Conservation (phyloP, 768 basidiomycete genomes). For the Omphalotus guepiniiformis region DNA sequence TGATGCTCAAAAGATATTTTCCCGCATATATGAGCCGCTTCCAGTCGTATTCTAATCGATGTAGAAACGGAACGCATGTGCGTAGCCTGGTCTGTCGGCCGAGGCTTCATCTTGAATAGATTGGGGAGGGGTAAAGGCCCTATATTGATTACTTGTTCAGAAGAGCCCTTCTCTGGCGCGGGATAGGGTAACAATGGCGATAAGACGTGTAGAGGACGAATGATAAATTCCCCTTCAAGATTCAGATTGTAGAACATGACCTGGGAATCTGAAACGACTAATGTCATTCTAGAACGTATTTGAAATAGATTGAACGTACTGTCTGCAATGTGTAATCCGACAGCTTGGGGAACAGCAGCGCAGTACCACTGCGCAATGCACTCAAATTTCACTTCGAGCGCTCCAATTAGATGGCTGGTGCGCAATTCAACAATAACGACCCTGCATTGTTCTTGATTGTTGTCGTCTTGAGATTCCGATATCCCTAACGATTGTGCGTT, state of each 20-base stretch:
- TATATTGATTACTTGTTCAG: constrained; percentile 16
- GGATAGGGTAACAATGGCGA: constrained; percentile 14
- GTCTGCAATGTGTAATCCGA: constrained; percentile 2
- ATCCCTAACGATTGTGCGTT: constrained; percentile 4
- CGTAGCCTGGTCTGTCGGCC: constrained; percentile 39
- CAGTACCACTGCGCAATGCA: constrained; percentile 9
- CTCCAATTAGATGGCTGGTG: constrained; percentile 1
- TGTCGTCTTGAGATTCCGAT: constrained; percentile 1
- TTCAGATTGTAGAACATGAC: constrained; percentile 39
- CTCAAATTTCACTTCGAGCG: background rate
- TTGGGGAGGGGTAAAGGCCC: constrained; percentile 44
- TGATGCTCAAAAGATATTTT: constrained; percentile 23
- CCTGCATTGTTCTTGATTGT: constrained; percentile 6
- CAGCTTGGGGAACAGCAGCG: background rate
- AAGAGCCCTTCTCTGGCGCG: constrained; percentile 24
- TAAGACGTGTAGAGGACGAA: constrained; percentile 35
- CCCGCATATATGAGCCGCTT: constrained; percentile 30
- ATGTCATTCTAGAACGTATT: background rate
- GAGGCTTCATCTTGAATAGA: constrained; percentile 55
- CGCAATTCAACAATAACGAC: constrained; percentile 9
- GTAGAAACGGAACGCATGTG: constrained; percentile 11
- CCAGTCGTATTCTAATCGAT: constrained; percentile 26
- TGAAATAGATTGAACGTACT: background rate
- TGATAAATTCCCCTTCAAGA: constrained; percentile 39
- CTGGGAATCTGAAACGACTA: constrained; percentile 25